phyloP scores from a whole-genome alignment of 441 rosid species.

The Eruca vesicaria region DNA sequence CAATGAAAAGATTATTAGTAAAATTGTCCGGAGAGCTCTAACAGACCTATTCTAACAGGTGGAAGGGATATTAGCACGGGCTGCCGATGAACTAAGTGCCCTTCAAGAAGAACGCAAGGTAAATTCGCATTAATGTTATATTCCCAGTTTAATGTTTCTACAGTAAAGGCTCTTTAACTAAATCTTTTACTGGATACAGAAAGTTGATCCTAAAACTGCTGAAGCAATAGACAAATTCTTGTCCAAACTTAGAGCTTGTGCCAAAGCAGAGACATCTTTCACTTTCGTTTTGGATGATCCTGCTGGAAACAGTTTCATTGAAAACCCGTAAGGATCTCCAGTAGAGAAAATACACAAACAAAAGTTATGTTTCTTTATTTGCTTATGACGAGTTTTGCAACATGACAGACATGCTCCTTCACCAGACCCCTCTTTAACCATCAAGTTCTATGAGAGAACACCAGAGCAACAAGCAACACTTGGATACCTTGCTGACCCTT shows the following conservation, averaged over 20 bases:
- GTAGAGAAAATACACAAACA: not conserved
- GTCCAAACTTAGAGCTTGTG: conserved; percentile 77
- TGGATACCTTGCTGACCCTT: conserved; percentile 68
- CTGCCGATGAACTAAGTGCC: conserved; percentile 79
- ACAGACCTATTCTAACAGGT: conserved; percentile 39
- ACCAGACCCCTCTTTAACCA: conserved; percentile 68
- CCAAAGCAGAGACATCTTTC: conserved; percentile 59
- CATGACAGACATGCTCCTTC: conserved; percentile 78
- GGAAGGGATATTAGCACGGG: conserved; percentile 85
- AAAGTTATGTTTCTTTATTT: not conserved
- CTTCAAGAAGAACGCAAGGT: conserved; percentile 97
- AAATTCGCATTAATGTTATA: not conserved
- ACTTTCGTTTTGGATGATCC: conserved; percentile 91
- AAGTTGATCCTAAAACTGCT: conserved; percentile 84
- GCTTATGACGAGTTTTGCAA: conserved; percentile 20
- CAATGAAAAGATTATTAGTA: not conserved
- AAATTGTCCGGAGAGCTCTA: not conserved
- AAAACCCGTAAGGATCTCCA: conserved; percentile 75
- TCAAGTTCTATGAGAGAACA: conserved; percentile 88
- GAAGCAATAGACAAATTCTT: conserved; percentile 89
- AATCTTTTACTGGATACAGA: conserved; percentile 46
- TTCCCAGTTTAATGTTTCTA: not conserved
- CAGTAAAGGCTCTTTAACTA: not conserved
- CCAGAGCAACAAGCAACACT: conserved; percentile 79
- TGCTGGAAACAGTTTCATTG: conserved; percentile 95